Conservation (phyloP, 345 rosid genomes). For the Reutealis trisperma region DNA sequence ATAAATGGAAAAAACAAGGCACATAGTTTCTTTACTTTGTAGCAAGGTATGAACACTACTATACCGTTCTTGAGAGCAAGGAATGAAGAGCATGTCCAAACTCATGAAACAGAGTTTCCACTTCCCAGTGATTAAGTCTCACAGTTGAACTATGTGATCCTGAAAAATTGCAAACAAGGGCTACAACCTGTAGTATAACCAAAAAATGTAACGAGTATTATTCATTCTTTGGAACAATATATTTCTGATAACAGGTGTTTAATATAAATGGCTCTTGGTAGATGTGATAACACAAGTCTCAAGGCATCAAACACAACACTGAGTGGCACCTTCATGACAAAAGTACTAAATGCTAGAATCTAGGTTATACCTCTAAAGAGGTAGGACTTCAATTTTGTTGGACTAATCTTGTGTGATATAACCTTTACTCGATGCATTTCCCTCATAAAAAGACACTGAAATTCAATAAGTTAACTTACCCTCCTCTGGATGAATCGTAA, state of each 20-base stretch:
- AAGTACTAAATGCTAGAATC: not conserved
- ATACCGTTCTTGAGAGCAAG: slow-evolving; percentile 89
- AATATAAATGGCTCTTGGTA: no score
- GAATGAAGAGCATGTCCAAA: slow-evolving; percentile 97
- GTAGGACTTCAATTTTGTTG: not conserved
- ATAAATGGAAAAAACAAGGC: not conserved
- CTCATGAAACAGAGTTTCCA: slow-evolving; percentile 95
- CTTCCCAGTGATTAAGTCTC: slow-evolving; percentile 81
- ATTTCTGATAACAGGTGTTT: no score
- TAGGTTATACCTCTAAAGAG: not conserved
- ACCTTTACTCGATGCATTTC: not conserved
- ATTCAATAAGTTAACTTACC: not conserved
- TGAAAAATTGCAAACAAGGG: slow-evolving; percentile 86
- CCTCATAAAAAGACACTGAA: not conserved
- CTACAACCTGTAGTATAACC: slow-evolving; percentile 67
- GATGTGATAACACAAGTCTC: no score
- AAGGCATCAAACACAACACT: not conserved
- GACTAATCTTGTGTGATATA: not conserved
- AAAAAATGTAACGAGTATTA: not conserved
- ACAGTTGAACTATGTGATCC: slow-evolving; percentile 50
- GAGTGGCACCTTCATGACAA: not conserved
- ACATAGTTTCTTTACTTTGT: not conserved
- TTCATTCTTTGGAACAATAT: not conserved
- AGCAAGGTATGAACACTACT: slow-evolving; percentile 16
- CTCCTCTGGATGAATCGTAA: not conserved